These are phyloP conservation scores for Rhodotorula diobovata DNA, from an alignment of 768 basidiomycete genomes.

Conservation along the genomic window DNA sequence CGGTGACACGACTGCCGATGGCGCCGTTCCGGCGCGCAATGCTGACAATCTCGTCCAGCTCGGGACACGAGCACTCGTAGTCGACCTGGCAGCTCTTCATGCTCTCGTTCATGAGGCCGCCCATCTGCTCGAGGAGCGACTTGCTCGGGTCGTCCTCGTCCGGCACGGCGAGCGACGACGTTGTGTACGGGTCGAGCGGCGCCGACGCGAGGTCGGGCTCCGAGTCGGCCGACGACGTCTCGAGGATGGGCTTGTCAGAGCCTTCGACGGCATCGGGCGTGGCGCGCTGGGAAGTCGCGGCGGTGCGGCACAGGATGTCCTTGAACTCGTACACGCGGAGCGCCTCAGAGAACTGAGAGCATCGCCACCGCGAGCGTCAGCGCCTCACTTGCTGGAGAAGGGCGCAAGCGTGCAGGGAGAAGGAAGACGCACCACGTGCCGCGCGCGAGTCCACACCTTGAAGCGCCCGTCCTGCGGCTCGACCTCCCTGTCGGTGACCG, in stretches of 20 bases:
- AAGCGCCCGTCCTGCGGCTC: slow-evolving; percentile 54
- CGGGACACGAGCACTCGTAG: slow-evolving; percentile 63
- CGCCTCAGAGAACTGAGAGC: slow-evolving; percentile 61
- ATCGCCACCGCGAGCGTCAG: background rate
- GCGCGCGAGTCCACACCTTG: slow-evolving; percentile 74
- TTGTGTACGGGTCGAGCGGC: slow-evolving; percentile 19
- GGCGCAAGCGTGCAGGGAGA: background rate
- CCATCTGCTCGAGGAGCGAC: slow-evolving; percentile 51
- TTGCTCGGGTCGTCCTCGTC: slow-evolving; percentile 3
- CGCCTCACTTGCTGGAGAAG: no score
- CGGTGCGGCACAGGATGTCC: slow-evolving; percentile 53
- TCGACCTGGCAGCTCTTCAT: slow-evolving; percentile 64
- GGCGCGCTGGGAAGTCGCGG: slow-evolving; percentile 36
- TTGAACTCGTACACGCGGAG: slow-evolving; percentile 75
- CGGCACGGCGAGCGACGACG: slow-evolving; percentile 3
- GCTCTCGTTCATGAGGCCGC: slow-evolving; percentile 71
- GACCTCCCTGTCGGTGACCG: slow-evolving; percentile 52
- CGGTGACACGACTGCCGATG: slow-evolving; percentile 76
- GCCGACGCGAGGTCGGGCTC: slow-evolving; percentile 8
- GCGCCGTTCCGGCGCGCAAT: slow-evolving; percentile 69
- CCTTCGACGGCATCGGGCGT: slow-evolving; percentile 10
- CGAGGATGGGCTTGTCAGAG: slow-evolving; percentile 11
- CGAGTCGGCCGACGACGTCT: slow-evolving; percentile 2
- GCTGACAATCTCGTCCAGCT: slow-evolving; percentile 65
- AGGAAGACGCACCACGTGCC: slow-evolving; percentile 56